phyloP scores from a whole-genome alignment of 1,284 basidiomycete species.

The Laetiporus sulphureus region DNA sequence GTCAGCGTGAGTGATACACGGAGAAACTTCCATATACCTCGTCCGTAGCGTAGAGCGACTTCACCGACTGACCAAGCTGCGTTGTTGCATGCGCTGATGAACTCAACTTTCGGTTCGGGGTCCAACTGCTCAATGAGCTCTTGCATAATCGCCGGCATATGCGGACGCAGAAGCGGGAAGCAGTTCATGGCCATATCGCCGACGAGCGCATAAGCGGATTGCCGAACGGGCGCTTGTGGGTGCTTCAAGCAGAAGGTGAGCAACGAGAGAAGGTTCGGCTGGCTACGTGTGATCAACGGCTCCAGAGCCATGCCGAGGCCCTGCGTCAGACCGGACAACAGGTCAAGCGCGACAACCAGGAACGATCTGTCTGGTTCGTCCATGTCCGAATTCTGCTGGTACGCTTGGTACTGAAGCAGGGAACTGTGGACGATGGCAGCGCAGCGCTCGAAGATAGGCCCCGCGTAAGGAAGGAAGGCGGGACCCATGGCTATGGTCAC shows the following conservation, averaged over 20 bases:
- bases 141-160: conserved; percentile 84
- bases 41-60: conserved; percentile 84
- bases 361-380: conserved; percentile 95
- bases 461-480: conserved; percentile 87
- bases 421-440: conserved; percentile 79
- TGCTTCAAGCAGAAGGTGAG: conserved; percentile 88
- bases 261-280: conserved; percentile 75
- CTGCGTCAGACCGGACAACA: conserved; percentile 93
- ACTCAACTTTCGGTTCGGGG: conserved; percentile 85
- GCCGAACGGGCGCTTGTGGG: conserved; percentile 90
- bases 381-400: conserved; percentile 78
- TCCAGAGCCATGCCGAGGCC: conserved; percentile 81
- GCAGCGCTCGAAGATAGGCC: conserved; percentile 92
- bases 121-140: conserved; percentile 89
- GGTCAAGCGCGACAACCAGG: conserved; percentile 94
- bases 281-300: conserved; percentile 56
- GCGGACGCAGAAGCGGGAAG: conserved; percentile 79
- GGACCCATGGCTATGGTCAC: conserved; percentile 95
- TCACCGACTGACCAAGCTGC: conserved; percentile 99
- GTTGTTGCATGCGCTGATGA: conserved; percentile 97
- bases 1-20: background rate
- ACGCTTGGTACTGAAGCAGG: conserved; percentile 77
- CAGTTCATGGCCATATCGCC: conserved; percentile 98
- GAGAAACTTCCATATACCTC: conserved; percentile 40
- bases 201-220: conserved; percentile 95